Percentiles rank a stretch among this genome's conserved stretches.
Conservation (phyloP, 1,284 basidiomycete genomes). For the Malassezia slooffiae region DNA sequence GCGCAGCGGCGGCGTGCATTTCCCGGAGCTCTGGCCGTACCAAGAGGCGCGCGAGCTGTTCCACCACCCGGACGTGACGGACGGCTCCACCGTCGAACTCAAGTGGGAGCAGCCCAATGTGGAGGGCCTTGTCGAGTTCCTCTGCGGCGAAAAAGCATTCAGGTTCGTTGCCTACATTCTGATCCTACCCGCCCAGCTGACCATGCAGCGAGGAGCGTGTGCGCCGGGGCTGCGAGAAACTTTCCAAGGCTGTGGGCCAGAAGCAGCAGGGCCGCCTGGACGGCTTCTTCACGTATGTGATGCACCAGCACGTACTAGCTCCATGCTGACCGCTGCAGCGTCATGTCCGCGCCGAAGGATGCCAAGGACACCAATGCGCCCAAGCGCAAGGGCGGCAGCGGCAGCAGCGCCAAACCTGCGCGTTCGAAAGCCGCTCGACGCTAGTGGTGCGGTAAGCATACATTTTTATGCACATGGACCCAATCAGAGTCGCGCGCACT, state of each 20-base stretch:
- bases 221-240: conserved; percentile 83
- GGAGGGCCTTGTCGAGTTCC: conserved; percentile 84
- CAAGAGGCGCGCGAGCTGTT: conserved; percentile 86
- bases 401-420: background rate
- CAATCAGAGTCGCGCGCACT: too few species aligned
- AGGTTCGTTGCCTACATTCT: too few species aligned
- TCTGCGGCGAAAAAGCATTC: conserved; percentile 92
- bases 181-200: background rate
- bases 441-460: too few species aligned
- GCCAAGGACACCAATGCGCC: too few species aligned
- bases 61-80: conserved; percentile 72
- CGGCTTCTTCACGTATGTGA: conserved; percentile 62
- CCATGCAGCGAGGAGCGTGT: conserved; percentile 81
- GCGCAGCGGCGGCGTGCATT: conserved; percentile 51
- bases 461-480: too few species aligned
- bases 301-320: background rate
- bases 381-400: too few species aligned
- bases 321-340: background rate
- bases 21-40: conserved; percentile 94
- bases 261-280: conserved; percentile 96
- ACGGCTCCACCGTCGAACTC: conserved; percentile 78
- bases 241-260: conserved; percentile 70
- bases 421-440: background rate
- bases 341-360: too few species aligned
- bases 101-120: conserved; percentile 91